Conservation (phyloP, 176 grass and related monocot species). For the Eremochloa ophiuroides region DNA sequence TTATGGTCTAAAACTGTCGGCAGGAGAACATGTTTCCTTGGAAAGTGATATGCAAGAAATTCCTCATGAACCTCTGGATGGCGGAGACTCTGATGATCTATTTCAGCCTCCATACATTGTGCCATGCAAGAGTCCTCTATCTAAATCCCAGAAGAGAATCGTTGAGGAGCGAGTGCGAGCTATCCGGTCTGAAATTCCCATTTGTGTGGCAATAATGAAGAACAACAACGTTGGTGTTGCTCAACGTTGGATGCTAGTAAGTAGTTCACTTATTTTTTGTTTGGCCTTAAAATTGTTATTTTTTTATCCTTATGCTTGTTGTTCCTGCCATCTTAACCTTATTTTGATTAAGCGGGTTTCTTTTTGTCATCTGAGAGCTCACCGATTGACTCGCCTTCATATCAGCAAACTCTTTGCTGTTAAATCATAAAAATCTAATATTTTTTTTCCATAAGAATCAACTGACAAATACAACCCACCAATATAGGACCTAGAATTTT, state of each 20-base stretch:
- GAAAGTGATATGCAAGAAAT: background rate
- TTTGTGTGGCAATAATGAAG: conserved; percentile 32
- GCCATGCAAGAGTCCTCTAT: background rate
- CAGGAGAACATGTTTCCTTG: background rate
- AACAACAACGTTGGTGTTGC: background rate
- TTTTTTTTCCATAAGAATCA: background rate
- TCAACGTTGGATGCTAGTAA: conserved; percentile 21
- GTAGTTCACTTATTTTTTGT: background rate
- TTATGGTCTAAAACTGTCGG: background rate
- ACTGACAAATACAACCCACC: background rate
- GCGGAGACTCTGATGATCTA: background rate
- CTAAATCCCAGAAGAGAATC: conserved; percentile 22
- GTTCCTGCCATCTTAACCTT: background rate
- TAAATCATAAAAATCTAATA: background rate
- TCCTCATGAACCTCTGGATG: background rate
- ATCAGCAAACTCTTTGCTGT: background rate
- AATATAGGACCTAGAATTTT: background rate
- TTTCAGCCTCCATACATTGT: background rate
- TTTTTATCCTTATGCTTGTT: background rate
- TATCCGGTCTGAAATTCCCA: background rate
- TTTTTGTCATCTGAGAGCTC: background rate
- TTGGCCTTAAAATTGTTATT: background rate
- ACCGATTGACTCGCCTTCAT: background rate
- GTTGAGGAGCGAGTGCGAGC: conserved; percentile 20
- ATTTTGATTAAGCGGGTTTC: background rate